A percentile compares a stretch with the other conserved stretches of the same genome.
Conservation (phyloP, 192 early-diverging fungal genomes). For the Coemansia sp. region DNA sequence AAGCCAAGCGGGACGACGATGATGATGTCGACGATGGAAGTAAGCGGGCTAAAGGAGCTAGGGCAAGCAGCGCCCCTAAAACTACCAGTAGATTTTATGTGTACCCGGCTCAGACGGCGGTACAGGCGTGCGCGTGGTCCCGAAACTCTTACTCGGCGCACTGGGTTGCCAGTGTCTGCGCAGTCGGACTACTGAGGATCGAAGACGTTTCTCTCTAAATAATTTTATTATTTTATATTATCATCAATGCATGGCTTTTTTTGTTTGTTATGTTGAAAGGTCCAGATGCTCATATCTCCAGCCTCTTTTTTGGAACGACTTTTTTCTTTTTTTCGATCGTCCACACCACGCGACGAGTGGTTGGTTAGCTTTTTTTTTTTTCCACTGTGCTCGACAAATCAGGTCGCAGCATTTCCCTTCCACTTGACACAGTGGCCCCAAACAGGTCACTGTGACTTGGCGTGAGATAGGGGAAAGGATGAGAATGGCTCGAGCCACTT, state of each 20-base stretch:
- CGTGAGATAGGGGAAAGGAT: background rate
- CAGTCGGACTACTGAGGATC: conserved; percentile 35
- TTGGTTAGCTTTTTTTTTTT: background rate
- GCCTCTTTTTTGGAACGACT: too few species aligned
- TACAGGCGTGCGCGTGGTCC: conserved; percentile 43
- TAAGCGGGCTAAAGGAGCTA: background rate
- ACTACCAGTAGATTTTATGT: background rate
- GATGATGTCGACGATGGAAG: background rate
- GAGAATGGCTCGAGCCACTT: background rate
- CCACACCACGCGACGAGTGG: background rate
- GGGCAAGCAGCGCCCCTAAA: background rate
- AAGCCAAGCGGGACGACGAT: background rate
- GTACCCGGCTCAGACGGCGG: conserved; percentile 29
- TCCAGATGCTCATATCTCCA: background rate
- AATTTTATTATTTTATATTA: background rate
- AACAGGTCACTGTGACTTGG: conserved; percentile 5
- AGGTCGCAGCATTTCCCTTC: background rate
- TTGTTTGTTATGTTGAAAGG: background rate
- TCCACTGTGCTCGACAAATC: conserved; percentile 6
- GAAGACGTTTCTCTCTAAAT: conserved; percentile 25
- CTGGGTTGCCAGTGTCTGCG: conserved; percentile 41
- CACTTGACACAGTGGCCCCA: background rate
- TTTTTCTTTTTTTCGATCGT: background rate
- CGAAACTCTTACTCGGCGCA: conserved; percentile 23
- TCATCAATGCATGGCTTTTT: background rate